Conservation (phyloP, 257 asterid species). For the Verbena officinalis region DNA sequence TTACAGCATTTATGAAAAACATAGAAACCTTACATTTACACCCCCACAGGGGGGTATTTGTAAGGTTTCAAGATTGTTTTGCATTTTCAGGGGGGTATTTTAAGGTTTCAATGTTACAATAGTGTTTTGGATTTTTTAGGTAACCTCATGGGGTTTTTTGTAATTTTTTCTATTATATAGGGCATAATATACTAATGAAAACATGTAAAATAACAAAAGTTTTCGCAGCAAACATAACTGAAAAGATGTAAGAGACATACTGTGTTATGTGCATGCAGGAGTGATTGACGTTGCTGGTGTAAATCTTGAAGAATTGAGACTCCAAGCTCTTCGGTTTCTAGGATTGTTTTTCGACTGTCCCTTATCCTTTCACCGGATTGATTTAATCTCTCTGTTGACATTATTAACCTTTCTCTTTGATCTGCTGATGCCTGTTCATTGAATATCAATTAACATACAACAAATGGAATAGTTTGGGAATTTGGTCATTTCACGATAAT, state of each 20-base stretch:
- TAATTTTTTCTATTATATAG: too few relatives aligned
- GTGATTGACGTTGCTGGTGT: constrained; percentile 54
- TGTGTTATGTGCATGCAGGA: constrained; percentile 45
- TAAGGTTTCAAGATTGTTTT: too few relatives aligned
- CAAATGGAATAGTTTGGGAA: background rate
- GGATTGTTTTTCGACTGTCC: constrained; percentile 59
- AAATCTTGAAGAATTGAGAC: constrained; percentile 59
- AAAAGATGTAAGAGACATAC: constrained; percentile 14
- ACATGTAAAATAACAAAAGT: background rate
- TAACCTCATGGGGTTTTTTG: too few relatives aligned
- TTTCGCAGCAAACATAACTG: background rate
- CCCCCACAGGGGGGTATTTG: too few relatives aligned
- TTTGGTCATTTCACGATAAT: too few relatives aligned
- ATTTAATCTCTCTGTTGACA: constrained; percentile 61
- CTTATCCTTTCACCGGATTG: constrained; percentile 53
- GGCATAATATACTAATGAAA: too few relatives aligned
- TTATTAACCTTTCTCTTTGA: constrained; percentile 57
- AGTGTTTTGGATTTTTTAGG: too few relatives aligned
- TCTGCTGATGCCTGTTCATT: constrained; percentile 50
- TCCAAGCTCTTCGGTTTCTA: constrained; percentile 63
- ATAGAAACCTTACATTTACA: too few relatives aligned
- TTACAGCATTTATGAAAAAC: too few relatives aligned
- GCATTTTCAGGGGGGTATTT: too few relatives aligned
- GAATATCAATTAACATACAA: constrained; percentile 3
- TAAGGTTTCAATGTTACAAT: too few relatives aligned